These are phyloP conservation scores for Ogataea pilisensis DNA, from an alignment of 805 yeast species.

Conservation along the genomic window DNA sequence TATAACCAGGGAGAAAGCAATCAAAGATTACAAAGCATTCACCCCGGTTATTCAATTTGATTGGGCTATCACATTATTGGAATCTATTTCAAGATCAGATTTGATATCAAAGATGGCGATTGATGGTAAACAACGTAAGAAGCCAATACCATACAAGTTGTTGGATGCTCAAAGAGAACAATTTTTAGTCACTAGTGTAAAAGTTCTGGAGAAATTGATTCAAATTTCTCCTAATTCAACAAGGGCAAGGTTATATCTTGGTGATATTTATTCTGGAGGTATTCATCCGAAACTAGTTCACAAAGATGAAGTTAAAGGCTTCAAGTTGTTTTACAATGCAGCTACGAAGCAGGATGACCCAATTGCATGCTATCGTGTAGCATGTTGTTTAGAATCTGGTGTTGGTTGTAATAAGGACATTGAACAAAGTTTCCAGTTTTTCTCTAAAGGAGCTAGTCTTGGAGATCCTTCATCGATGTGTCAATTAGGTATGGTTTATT, in stretches of 20 bases:
- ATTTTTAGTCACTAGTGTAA: conserved; percentile 54
- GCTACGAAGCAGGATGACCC: conserved; percentile 50
- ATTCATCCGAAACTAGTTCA: conserved; percentile 45
- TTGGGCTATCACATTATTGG: conserved; percentile 58
- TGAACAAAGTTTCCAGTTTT: conserved; percentile 48
- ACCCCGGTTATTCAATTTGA: conserved; percentile 53
- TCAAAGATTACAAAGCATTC: conserved; percentile 34
- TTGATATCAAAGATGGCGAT: conserved; percentile 41
- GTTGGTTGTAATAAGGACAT: conserved; percentile 44
- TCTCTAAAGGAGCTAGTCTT: conserved; percentile 54
- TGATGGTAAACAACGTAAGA: conserved; percentile 41
- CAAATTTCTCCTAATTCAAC: conserved; percentile 43
- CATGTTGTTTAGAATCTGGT: conserved; percentile 67
- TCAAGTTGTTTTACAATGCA: conserved; percentile 54
- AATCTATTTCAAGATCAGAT: conserved; percentile 40
- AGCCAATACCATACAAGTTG: conserved; percentile 37
- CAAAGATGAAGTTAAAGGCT: conserved; percentile 57
- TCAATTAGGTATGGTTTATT: conserved; percentile 62
- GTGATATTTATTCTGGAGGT: conserved; percentile 52
- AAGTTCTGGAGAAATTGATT: conserved; percentile 54
- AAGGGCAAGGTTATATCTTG: conserved; percentile 56
- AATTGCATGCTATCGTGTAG: conserved; percentile 63
- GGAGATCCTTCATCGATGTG: conserved; percentile 69
- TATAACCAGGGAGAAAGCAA: conserved; percentile 29
- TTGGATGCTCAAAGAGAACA: conserved; percentile 49